These are phyloP conservation scores for Dryas octopetala DNA, from an alignment of 306 rosid species.

Conservation along the genomic window DNA sequence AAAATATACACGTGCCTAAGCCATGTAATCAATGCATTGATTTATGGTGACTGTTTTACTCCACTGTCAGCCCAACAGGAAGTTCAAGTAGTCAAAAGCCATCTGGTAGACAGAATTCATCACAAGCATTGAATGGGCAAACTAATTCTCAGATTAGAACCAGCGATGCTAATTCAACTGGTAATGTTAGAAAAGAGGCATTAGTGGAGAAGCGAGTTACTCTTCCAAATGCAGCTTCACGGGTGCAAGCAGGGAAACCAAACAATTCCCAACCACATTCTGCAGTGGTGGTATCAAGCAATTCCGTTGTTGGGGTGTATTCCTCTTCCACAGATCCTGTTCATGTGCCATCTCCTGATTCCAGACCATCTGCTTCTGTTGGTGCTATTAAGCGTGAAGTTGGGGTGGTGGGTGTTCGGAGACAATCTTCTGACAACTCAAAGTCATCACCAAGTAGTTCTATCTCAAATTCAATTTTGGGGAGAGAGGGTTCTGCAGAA, in stretches of 20 bases:
- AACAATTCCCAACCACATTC: conserved; percentile 47
- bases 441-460: conserved; percentile 60
- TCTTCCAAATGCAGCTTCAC: conserved; percentile 39
- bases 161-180: conserved; percentile 40
- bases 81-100: conserved; percentile 51
- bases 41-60: conserved; percentile 12
- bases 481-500: conserved; percentile 64
- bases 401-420: conserved; percentile 83
- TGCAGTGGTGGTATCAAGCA: conserved; percentile 46
- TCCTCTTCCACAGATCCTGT: conserved; percentile 97
- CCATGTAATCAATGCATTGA: background rate
- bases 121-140: conserved; percentile 48
- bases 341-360: conserved; percentile 98
- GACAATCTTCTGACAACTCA: conserved; percentile 63
- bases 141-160: conserved; percentile 49
- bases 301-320: conserved; percentile 85
- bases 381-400: conserved; percentile 98
- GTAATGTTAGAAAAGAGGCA: conserved; percentile 38
- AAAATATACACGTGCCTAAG: background rate
- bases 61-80: conserved; percentile 50
- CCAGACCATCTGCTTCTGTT: conserved; percentile 77
- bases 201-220: conserved; percentile 49
- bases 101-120: conserved; percentile 49
- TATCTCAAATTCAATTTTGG: conserved; percentile 46
- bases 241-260: conserved; percentile 52